Evolutionary conservation across 495 filamentous ascomycete species (phyloP).

Genomic region (Zalerion maritima): DNA sequence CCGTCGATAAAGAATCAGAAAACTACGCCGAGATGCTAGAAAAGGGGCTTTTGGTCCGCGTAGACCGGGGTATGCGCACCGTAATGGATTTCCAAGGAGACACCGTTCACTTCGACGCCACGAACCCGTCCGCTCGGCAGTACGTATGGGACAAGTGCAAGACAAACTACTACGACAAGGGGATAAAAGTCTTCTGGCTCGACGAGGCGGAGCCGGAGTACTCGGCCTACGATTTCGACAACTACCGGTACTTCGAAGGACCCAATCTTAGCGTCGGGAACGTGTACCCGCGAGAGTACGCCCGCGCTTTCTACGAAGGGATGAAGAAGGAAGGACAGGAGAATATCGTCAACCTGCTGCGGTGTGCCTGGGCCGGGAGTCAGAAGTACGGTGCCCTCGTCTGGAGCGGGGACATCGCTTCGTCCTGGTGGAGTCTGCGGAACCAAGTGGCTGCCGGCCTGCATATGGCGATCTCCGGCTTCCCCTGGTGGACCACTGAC

Average conservation of each 20-base stretch:
- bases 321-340: conserved; percentile 28
- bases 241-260: conserved; percentile 40
- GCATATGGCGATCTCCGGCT: conserved; percentile 42
- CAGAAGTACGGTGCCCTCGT: conserved; percentile 46
- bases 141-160: conserved; percentile 41
- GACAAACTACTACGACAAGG: conserved; percentile 40
- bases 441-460: conserved; percentile 42
- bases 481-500: conserved; percentile 46
- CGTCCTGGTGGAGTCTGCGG: conserved; percentile 37
- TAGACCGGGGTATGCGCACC: conserved; percentile 35
- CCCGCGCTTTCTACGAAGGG: conserved; percentile 42
- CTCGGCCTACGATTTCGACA: conserved; percentile 43
- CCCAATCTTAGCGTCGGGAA: conserved; percentile 39
- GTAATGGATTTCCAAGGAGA: conserved; percentile 39
- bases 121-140: conserved; percentile 33
- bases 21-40: conserved; percentile 43
- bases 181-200: conserved; percentile 46
- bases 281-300: conserved; percentile 39
- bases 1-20: conserved; percentile 34
- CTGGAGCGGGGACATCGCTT: conserved; percentile 45
- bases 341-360: conserved; percentile 41
- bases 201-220: conserved; percentile 49
- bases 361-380: conserved; percentile 44
- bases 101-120: conserved; percentile 40
- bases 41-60: conserved; percentile 35